phyloP scores from a whole-genome alignment of 2,329 filamentous ascomycete genomes.

The Metarhizium anisopliae region DNA sequence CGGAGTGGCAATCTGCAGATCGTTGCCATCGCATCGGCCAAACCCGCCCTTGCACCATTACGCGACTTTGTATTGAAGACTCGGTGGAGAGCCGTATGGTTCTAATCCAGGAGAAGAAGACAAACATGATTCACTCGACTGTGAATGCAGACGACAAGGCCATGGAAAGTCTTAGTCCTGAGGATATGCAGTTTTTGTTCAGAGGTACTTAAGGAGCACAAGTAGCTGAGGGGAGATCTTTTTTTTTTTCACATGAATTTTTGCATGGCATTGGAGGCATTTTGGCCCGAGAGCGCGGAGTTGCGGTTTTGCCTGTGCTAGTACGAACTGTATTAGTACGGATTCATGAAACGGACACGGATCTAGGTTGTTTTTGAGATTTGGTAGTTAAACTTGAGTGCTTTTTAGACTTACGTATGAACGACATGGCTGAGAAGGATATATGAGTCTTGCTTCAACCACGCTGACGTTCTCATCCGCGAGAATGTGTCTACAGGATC shows the following conservation, averaged over 20 bases:
- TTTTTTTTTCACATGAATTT: not conserved
- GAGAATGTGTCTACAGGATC: no score
- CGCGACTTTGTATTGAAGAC: conserved; percentile 90
- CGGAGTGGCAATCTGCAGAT: conserved; percentile 97
- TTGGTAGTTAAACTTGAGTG: not conserved
- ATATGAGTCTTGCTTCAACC: not conserved
- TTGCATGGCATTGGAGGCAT: not conserved
- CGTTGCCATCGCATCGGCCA: conserved; percentile 93
- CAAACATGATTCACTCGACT: conserved; percentile 93
- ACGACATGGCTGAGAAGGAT: not conserved
- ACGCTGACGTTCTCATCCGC: no score
- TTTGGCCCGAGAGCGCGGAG: not conserved
- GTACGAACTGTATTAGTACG: not conserved
- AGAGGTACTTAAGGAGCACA: conserved; percentile 40
- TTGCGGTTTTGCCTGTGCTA: not conserved
- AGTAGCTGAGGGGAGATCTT: not conserved
- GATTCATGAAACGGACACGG: not conserved
- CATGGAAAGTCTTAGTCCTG: conserved; percentile 81
- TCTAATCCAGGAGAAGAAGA: conserved; percentile 95
- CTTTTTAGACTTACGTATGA: not conserved
- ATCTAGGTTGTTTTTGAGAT: not conserved
- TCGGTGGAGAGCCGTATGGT: conserved; percentile 96
- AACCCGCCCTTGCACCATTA: conserved; percentile 87
- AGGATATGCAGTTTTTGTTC: conserved; percentile 96
- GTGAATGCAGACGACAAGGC: conserved; percentile 88